Base-by-base conservation (phyloP, 2,329 filamentous ascomycete species). In the Trichophyton schoenleinii region DNA sequence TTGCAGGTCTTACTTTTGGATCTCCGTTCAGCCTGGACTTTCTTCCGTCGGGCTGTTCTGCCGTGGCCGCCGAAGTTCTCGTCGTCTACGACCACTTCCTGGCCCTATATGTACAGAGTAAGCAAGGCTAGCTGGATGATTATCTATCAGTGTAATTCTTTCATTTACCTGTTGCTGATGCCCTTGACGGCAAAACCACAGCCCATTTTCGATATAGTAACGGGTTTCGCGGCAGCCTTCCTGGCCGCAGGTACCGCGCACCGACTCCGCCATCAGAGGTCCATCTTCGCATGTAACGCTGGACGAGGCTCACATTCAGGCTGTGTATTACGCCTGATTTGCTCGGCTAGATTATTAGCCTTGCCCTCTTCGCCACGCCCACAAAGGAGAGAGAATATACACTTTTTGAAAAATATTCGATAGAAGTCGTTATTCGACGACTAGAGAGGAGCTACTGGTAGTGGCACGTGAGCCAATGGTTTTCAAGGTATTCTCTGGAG, bases 111-210 rank as follows among this genome's bases (percentile, higher is more conserved):
- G 42, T 8, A 38, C 25, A 42, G n/a, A 20, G 57, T 58, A 58
- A 58, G 57, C 36, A 58, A 25, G 31, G 20, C 52, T 20, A 15
- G 15, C 15, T 18, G 25, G 7, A 28, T 34, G 4, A 20, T 44
- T 34, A 58, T 42, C 44, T 20, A 20, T 20, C 3, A n/a, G 6
- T 44, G 7, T 0, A 20, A 18, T 18, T 13, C 22, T 36, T 31
- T 44, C 34, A 18, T 41, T 64, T 75, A 89, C 87, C 75, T 89
- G 85, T 67, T 91, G 85, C 66, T 86, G 83, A 76, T 95, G 90
- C 36, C 89, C 89, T 66, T 88, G 86, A 65, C 86, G 80, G 73
- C 90, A 95, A 72, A 89, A 95, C 64, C 86, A 83, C 62, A 86
- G 81, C 2, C 89, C 89, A 73, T 88, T 87, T 66, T 91, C 85